These are phyloP conservation scores for Podospora anserina DNA, from an alignment of 495 filamentous ascomycete species.

Conservation along the genomic window DNA sequence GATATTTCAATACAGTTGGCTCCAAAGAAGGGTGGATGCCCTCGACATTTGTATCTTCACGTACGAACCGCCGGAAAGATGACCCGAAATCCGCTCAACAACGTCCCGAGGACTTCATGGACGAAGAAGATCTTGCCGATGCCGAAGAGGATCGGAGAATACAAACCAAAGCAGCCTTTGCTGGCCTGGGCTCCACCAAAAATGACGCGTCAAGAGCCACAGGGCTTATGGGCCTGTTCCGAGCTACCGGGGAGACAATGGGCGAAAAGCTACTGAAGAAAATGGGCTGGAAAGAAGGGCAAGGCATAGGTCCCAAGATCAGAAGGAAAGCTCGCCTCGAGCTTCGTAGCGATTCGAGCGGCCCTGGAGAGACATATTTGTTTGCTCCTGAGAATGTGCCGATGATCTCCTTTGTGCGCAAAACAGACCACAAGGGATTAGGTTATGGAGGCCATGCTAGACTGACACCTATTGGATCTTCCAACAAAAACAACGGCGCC, in stretches of 20 bases:
- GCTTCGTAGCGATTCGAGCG: conserved; percentile 42
- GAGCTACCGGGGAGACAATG: conserved; percentile 76
- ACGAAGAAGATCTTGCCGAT: conserved; percentile 92
- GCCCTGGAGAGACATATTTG: conserved; percentile 58
- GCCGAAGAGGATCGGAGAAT: conserved; percentile 71
- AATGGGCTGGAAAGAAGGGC: conserved; percentile 96
- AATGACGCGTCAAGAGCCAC: conserved; percentile 50
- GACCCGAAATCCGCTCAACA: conserved; percentile 50
- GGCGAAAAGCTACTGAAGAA: conserved; percentile 80
- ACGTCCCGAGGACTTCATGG: conserved; percentile 92
- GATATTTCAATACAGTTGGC: conserved; percentile 96
- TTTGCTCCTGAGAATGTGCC: conserved; percentile 86
- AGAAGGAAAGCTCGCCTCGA: conserved; percentile 70
- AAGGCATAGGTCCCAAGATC: conserved; percentile 89
- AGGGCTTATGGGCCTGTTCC: conserved; percentile 72
- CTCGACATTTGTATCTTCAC: conserved; percentile 85
- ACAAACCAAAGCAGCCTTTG: conserved; percentile 67
- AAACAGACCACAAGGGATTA: conserved; percentile 76
- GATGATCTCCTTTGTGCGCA: conserved; percentile 72
- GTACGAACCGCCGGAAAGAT: conserved; percentile 72
- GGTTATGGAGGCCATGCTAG: conserved; percentile 70
- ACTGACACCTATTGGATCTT: conserved; percentile 36
- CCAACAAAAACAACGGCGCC: conserved; percentile 14
- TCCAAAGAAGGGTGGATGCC: conserved; percentile 98
- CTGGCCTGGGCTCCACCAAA: conserved; percentile 70